A percentile compares a stretch with the other conserved stretches of the same genome.
phyloP scores from a whole-genome alignment of 2,329 filamentous ascomycete species.

The Neophaeococcomyces mojaviensis region DNA sequence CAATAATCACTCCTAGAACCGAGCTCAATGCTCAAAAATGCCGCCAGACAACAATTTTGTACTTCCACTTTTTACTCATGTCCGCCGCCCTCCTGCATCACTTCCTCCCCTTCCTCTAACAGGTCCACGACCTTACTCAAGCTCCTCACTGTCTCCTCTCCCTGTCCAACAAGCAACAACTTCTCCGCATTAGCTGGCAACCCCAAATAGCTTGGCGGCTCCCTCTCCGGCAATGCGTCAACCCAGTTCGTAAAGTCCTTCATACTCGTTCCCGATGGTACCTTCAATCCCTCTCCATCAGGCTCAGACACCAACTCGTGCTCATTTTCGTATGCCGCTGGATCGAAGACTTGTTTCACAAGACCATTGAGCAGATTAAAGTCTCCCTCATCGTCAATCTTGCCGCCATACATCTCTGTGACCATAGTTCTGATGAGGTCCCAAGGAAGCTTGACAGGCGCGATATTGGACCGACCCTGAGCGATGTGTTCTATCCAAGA shows the following conservation, averaged over 20 bases:
- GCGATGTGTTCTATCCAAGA: slow-evolving; percentile 83
- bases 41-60: neutral
- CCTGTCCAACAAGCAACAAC: slow-evolving; percentile 79
- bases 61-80: neutral
- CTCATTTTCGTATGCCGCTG: slow-evolving; percentile 82
- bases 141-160: slow-evolving; percentile 74
- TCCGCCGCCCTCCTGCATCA: slow-evolving; percentile 59
- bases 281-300: slow-evolving; percentile 55
- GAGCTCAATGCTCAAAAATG: neutral
- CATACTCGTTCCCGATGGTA: slow-evolving; percentile 74
- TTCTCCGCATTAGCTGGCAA: slow-evolving; percentile 96
- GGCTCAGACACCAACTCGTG: slow-evolving; percentile 74
- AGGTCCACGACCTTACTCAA: slow-evolving; percentile 77
- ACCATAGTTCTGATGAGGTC: slow-evolving; percentile 87
- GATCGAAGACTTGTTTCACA: slow-evolving; percentile 71
- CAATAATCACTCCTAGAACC: too few relatives aligned
- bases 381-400: slow-evolving; percentile 87
- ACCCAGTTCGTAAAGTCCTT: slow-evolving; percentile 89
- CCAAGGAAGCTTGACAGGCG: slow-evolving; percentile 91
- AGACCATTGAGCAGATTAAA: slow-evolving; percentile 66
- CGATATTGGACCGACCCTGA: slow-evolving; percentile 81
- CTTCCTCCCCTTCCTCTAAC: slow-evolving; percentile 87
- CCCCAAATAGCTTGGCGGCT: slow-evolving; percentile 91
- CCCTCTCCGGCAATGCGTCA: slow-evolving; percentile 81
- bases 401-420: slow-evolving; percentile 92